A percentile compares a stretch with the other conserved stretches of the same genome.
These are phyloP conservation scores for Agrostemma githago DNA, from an alignment of 148 eudicot species.

Conservation along the genomic window DNA sequence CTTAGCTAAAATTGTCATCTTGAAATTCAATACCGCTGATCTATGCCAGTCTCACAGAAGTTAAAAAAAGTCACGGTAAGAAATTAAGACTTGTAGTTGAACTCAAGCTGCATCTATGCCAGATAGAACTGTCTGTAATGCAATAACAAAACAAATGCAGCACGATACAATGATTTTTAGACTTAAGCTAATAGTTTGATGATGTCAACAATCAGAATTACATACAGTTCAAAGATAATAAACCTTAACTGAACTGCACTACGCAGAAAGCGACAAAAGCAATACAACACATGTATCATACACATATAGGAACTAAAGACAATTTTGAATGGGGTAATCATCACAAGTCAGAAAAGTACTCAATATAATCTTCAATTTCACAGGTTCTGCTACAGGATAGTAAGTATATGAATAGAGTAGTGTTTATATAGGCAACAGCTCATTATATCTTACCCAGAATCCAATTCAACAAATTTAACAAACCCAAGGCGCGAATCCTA, in stretches of 20 bases:
- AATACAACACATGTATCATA: neutral
- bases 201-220: neutral
- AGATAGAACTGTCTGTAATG: neutral
- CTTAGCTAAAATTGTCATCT: neutral
- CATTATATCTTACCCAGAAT: neutral
- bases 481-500: neutral
- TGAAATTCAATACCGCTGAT: neutral
- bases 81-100: neutral
- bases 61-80: neutral
- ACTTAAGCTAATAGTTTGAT: neutral
- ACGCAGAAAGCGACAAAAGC: neutral
- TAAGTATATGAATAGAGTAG: neutral
- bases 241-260: neutral
- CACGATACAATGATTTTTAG: neutral
- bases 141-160: neutral
- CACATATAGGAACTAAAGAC: neutral
- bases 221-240: neutral
- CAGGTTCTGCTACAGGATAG: neutral
- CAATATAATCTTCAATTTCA: neutral
- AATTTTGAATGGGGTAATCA: neutral
- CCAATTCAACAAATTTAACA: neutral
- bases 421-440: neutral
- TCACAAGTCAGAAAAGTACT: neutral
- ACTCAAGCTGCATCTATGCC: conserved; percentile 6
- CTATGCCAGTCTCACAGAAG: conserved; percentile 4